Evolutionary conservation across 768 basidiomycete species (phyloP).

Genomic region (Exidia glandulosa): DNA sequence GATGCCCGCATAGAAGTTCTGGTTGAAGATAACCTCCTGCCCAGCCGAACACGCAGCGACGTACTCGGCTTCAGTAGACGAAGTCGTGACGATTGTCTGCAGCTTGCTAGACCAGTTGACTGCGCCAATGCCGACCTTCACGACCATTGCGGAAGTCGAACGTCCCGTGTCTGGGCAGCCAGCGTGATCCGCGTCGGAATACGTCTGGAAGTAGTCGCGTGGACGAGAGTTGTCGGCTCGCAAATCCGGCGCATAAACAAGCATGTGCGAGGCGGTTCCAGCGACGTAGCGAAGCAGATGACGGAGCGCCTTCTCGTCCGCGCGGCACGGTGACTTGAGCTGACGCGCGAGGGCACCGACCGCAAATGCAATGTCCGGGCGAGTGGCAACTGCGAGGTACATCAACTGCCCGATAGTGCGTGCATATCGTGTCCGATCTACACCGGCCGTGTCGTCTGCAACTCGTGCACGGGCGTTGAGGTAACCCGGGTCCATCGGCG

Average conservation of each 20-base stretch:
- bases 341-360: constrained; percentile 11
- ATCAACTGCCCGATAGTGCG: constrained; percentile 10
- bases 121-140: background rate
- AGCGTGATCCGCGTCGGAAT: background rate
- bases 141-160: constrained; percentile 3
- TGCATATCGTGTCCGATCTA: constrained; percentile 16
- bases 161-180: constrained; percentile 6
- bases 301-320: background rate
- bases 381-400: constrained; percentile 21
- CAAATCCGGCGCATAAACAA: background rate
- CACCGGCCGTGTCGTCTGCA: constrained; percentile 2
- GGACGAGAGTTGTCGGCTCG: background rate
- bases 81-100: constrained; percentile 1
- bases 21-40: constrained; percentile 15
- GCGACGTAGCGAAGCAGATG: background rate
- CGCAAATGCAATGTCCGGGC: constrained; percentile 30
- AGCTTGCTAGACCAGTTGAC: background rate
- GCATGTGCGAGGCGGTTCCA: background rate
- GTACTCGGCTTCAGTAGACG: constrained; percentile 3
- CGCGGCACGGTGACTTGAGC: background rate
- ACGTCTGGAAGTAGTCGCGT: constrained; percentile 6
- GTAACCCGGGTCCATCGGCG: constrained; percentile 6
- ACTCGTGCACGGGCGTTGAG: background rate
- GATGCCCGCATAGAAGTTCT: constrained; percentile 10
- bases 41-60: constrained; percentile 10